Evolutionary conservation across 306 rosid species (phyloP).

Genomic region (Acacia acuminata): DNA sequence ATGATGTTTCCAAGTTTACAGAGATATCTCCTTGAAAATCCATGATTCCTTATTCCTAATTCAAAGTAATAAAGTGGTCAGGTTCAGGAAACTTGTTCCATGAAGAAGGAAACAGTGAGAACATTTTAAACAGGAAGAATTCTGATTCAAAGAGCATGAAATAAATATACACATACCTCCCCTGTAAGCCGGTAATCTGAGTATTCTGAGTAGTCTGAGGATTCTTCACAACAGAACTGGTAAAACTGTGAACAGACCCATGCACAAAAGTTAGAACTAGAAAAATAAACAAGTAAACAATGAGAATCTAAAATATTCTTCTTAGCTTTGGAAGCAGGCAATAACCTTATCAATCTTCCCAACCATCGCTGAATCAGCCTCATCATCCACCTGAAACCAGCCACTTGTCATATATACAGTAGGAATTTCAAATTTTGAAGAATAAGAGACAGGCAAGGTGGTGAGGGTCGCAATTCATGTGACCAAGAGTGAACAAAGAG

Average conservation of each 20-base stretch:
- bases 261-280: slow-evolving; percentile 1
- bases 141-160: not conserved
- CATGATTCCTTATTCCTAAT: slow-evolving; percentile 17
- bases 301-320: not conserved
- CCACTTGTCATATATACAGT: slow-evolving; percentile 17
- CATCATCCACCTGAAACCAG: slow-evolving; percentile 52
- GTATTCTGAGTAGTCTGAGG: not conserved
- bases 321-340: slow-evolving; percentile 24
- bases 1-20: slow-evolving; percentile 11
- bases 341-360: slow-evolving; percentile 38
- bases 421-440: slow-evolving; percentile 15
- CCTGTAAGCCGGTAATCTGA: not conserved
- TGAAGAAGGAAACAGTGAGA: slow-evolving; percentile 10
- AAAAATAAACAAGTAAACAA: not conserved
- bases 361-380: slow-evolving; percentile 49
- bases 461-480: slow-evolving; percentile 1
- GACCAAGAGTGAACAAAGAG: not conserved
- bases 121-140: not conserved
- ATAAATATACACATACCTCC: slow-evolving; percentile 21
- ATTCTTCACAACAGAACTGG: not conserved
- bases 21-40: slow-evolving; percentile 4
- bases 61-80: slow-evolving; percentile 10
- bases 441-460: not conserved
- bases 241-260: slow-evolving; percentile 16
- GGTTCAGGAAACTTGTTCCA: slow-evolving; percentile 13